A percentile compares a stretch with the other conserved stretches of the same genome.
Evolutionary conservation across 2,329 filamentous ascomycete species (phyloP).

Genomic region (Stromatinia cepivora): DNA sequence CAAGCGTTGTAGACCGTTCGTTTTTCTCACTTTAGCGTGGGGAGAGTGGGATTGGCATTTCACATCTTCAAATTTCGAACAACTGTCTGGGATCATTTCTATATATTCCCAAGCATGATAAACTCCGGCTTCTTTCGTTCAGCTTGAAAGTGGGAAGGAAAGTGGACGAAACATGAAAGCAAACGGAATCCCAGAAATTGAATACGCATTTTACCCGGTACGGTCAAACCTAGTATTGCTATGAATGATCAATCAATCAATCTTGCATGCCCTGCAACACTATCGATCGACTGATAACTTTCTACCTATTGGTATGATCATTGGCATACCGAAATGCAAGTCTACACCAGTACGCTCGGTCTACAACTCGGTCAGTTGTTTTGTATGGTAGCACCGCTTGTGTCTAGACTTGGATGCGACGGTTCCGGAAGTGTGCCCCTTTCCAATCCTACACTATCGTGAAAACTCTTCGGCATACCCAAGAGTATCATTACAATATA

Average conservation of each 20-base stretch:
- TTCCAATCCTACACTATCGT: constrained; percentile 14
- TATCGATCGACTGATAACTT: constrained; percentile 19
- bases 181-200: not conserved
- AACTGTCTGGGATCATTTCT: constrained; percentile 22
- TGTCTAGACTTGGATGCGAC: constrained; percentile 8
- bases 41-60: constrained; percentile 19
- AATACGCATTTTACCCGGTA: constrained; percentile 19
- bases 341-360: constrained; percentile 17
- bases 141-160: constrained; percentile 22
- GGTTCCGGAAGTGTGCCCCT: constrained; percentile 10
- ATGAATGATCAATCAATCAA: constrained; percentile 23
- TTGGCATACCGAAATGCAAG: constrained; percentile 13
- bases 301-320: constrained; percentile 18
- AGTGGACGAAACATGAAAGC: constrained; percentile 11
- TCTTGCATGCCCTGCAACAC: constrained; percentile 21
- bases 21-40: constrained; percentile 19
- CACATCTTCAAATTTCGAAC: not conserved
- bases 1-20: constrained; percentile 19
- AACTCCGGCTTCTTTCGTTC: constrained; percentile 19
- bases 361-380: constrained; percentile 7
- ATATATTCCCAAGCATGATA: not conserved
- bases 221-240: constrained; percentile 14
- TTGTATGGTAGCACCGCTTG: constrained; percentile 15
- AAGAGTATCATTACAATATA: constrained; percentile 12
- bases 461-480: constrained; percentile 13